Evolutionary conservation across 257 asterid species (phyloP).

Genomic region (Solanum acaule): DNA sequence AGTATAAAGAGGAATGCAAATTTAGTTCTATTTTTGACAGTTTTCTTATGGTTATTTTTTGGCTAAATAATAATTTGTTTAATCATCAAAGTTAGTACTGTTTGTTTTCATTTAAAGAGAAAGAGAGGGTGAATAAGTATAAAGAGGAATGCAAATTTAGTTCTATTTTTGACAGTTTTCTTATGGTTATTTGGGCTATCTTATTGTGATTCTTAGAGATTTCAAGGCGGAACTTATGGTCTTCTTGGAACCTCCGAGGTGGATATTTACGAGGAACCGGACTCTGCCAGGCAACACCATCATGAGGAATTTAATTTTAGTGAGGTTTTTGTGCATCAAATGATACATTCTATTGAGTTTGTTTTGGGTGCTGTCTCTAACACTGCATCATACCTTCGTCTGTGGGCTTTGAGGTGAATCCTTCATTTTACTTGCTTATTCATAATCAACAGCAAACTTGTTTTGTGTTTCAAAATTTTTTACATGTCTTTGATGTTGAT

Average conservation of each 20-base stretch:
- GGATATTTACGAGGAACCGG: constrained; percentile 61
- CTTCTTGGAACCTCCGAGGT: constrained; percentile 68
- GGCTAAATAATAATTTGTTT: neutral
- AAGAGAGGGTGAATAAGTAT: neutral
- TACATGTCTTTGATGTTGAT: constrained; percentile 2
- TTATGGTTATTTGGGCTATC: neutral
- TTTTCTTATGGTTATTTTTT: neutral
- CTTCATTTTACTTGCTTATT: neutral
- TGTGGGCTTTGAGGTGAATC: constrained; percentile 86
- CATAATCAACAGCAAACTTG: neutral
- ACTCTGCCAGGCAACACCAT: constrained; percentile 48
- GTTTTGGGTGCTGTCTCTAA: constrained; percentile 95
- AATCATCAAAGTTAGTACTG: neutral
- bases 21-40: neutral
- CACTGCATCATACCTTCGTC: constrained; percentile 91
- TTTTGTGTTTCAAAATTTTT: neutral
- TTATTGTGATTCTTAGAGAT: constrained; percentile 41
- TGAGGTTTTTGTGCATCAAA: constrained; percentile 93
- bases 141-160: neutral
- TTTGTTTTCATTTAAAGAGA: neutral
- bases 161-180: neutral
- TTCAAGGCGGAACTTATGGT: constrained; percentile 81
- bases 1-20: neutral
- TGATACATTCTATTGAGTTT: constrained; percentile 92
- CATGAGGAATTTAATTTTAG: constrained; percentile 75